Percentiles rank a stretch among this genome's conserved stretches.
phyloP scores from a whole-genome alignment of 495 filamentous ascomycete species.

The Aspergillus diversus region DNA sequence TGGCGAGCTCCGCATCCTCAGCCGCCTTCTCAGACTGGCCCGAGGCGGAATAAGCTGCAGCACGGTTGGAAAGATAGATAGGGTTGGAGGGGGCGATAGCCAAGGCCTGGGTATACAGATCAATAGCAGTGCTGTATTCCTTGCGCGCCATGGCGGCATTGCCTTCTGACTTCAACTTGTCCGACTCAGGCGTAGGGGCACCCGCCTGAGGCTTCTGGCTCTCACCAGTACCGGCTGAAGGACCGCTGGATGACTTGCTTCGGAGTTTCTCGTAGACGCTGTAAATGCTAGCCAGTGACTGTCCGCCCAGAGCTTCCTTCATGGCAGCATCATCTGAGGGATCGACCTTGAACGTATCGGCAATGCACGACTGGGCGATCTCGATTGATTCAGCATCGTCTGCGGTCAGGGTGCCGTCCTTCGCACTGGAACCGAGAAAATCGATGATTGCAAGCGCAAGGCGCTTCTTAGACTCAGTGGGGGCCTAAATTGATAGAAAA shows the following conservation, averaged over 20 bases:
- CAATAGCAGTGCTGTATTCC: constrained; percentile 81
- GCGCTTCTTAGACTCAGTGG: constrained; percentile 84
- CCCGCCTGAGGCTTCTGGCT: constrained; percentile 37
- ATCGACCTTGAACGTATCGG: constrained; percentile 93
- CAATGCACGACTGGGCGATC: constrained; percentile 89
- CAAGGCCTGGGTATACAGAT: constrained; percentile 83
- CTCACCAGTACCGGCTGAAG: constrained; percentile 16
- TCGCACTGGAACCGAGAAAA: constrained; percentile 83
- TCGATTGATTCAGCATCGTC: constrained; percentile 93
- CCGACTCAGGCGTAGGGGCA: constrained; percentile 67
- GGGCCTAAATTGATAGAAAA: constrained; percentile 39
- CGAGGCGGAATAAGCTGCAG: constrained; percentile 82
- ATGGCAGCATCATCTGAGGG: constrained; percentile 73
- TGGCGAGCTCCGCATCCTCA: constrained; percentile 85
- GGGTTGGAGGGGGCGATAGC: constrained; percentile 81
- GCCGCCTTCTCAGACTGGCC: constrained; percentile 80
- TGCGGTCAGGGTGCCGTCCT: constrained; percentile 80
- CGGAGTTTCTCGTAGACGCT: constrained; percentile 95
- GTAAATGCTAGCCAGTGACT: constrained; percentile 89
- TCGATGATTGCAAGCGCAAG: constrained; percentile 96
- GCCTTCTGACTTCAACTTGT: constrained; percentile 85
- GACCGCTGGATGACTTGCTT: constrained; percentile 53
- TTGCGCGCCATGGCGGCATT: constrained; percentile 93
- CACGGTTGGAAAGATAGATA: constrained; percentile 97
- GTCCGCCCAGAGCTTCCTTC: constrained; percentile 74